Evolutionary conservation across 176 grass and related monocot genomes (phyloP), one percentile per base, ranked within the genome.

Genomic region (Saccharum officinarum): DNA sequence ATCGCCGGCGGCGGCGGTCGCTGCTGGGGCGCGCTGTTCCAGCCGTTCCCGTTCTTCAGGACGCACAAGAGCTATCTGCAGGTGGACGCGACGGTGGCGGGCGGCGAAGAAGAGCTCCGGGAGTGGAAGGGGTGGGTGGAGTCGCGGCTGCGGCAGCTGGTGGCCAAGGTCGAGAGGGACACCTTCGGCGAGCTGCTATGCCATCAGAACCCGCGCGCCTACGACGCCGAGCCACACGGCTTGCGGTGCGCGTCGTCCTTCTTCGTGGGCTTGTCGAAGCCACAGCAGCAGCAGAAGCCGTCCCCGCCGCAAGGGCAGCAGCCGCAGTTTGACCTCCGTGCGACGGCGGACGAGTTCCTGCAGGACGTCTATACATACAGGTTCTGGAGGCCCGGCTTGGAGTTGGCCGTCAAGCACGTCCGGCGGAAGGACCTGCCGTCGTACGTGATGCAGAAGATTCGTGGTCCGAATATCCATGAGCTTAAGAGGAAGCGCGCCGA

Each of bases 41-140:
- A 88, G 40, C 86, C 86, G 31, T 93, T 87, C 42, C 57, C 78
- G 26, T 97, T 97, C 86, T 97, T 97, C 54, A 55, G 86, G 30
- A 50, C 78, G 39, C 92, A 97, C 85, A 97, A 97, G 86, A 97
- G 88, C 67, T 97, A 92, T 52, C 82, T 94, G 14, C 88, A 93
- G 77, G 92, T 97, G 49, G 92, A 94, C 66, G 83, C 89, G n/a
- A 78, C 78, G 47, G 86, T 83, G 45, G 75, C 30, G 13, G 88
- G 92, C 72, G 84, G 50, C 1, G 90, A 88, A 52, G 89, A 82
- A 44, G 82, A 80, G 38, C 95, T 91, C 64, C 84, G 88, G 41
- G 80, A 93, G 37, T 97, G 92, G 92, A 97, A 95, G 74, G 95
- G 92, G 7, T 95, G 95, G 95, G 91, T 97, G 37, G 92, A 97